Conservation (phyloP, 73 alveolate species). For the Symbiodinium natans region DNA sequence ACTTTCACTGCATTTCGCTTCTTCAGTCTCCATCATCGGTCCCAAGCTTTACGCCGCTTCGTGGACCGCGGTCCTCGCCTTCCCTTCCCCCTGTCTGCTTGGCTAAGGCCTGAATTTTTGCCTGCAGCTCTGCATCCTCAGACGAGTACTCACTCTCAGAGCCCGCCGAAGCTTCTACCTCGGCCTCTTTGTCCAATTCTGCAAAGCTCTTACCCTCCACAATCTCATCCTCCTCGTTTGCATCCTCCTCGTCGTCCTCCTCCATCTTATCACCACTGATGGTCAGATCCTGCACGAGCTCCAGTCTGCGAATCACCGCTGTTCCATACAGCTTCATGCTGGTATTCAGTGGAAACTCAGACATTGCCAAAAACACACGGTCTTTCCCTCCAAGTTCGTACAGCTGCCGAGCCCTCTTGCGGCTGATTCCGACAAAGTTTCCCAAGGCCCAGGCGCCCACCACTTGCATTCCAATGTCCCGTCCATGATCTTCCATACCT, state of each 20-base stretch:
- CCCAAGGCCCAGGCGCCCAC: conserved; percentile 61
- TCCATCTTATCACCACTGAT: conserved; percentile 44
- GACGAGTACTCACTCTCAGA: not conserved
- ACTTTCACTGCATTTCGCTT: too few relatives aligned
- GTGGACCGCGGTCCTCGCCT: not conserved
- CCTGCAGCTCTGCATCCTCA: conserved; percentile 21
- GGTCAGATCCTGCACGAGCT: conserved; percentile 49
- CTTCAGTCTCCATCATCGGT: not conserved
- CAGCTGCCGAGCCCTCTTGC: conserved; percentile 63
- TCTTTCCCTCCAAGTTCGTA: conserved; percentile 71
- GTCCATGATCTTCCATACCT: conserved; percentile 51
- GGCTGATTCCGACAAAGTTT: conserved; percentile 52
- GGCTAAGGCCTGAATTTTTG: conserved; percentile 52
- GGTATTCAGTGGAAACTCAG: conserved; percentile 41
- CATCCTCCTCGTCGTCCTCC: conserved; percentile 18
- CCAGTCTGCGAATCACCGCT: conserved; percentile 34
- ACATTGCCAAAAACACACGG: conserved; percentile 55
- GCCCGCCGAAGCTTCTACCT: not conserved
- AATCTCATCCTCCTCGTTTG: not conserved
- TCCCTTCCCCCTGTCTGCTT: conserved; percentile 4
- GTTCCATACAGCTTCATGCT: conserved; percentile 40
- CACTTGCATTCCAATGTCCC: conserved; percentile 32
- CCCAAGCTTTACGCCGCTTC: not conserved
- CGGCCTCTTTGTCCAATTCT: conserved; percentile 2
- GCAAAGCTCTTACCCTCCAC: conserved; percentile 25